Percentiles rank a stretch among this genome's conserved stretches.
Evolutionary conservation across 352 stramenopile species (phyloP).

Genomic region (Globisporangium solare): DNA sequence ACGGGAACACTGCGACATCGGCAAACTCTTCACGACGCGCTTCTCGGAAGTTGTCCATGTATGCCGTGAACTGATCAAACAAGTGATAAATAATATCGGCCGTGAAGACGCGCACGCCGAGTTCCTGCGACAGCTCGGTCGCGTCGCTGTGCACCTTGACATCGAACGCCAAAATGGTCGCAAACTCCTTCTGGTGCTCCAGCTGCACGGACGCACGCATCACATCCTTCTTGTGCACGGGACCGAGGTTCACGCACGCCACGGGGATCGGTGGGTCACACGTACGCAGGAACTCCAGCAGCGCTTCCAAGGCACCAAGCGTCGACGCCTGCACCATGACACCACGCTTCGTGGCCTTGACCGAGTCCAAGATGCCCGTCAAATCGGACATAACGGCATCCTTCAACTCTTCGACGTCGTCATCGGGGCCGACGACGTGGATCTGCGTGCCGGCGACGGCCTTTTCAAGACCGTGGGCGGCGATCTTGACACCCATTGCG

Average conservation of each 20-base stretch:
- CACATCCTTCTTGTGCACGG: constrained; percentile 98
- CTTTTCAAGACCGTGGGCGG: constrained; percentile 95
- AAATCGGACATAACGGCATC: constrained; percentile 96
- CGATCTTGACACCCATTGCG: constrained; percentile 99
- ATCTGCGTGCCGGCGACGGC: constrained; percentile 98
- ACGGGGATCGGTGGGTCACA: constrained; percentile 94
- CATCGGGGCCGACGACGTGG: constrained; percentile 94
- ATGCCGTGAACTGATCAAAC: constrained; percentile 98
- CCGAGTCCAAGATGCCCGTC: constrained; percentile 92
- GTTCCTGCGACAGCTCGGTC: constrained; percentile 83
- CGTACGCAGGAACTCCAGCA: constrained; percentile 97
- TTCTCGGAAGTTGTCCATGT: constrained; percentile 95
- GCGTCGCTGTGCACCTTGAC: constrained; percentile 96
- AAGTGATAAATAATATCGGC: constrained; percentile 99
- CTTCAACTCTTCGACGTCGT: constrained; percentile 98
- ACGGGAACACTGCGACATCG: constrained; percentile 92
- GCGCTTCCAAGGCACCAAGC: constrained; percentile 96
- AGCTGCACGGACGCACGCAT: constrained; percentile 98
- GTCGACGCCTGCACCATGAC: constrained; percentile 99
- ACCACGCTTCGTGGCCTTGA: constrained; percentile 95
- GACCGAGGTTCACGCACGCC: constrained; percentile 95
- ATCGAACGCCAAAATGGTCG: constrained; percentile 98
- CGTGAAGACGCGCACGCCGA: constrained; percentile 98
- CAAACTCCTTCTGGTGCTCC: constrained; percentile 96
- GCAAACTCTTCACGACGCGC: constrained; percentile 90